Conservation (phyloP, 75 land plant genomes). For the Pinus tabuliformis region DNA sequence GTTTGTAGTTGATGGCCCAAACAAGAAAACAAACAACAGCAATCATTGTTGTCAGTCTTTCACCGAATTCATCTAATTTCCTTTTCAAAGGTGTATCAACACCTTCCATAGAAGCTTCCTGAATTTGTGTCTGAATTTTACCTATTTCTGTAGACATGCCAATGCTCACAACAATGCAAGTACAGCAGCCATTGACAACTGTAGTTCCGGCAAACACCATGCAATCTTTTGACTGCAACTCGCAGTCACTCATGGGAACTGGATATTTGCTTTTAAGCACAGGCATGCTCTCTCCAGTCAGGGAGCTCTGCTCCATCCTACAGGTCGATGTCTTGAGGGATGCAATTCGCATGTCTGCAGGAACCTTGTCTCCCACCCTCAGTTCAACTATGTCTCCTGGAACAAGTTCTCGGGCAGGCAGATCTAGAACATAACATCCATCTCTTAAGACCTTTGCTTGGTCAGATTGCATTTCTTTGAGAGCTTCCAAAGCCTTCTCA, state of each 20-base stretch:
- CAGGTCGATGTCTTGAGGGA: slow-evolving; percentile 62
- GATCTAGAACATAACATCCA: slow-evolving; percentile 42
- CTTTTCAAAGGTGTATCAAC: slow-evolving; percentile 83
- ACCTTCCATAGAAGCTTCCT: slow-evolving; percentile 72
- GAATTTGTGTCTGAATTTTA: slow-evolving; percentile 80
- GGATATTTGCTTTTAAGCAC: slow-evolving; percentile 50
- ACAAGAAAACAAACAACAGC: slow-evolving; percentile 71
- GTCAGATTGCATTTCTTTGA: slow-evolving; percentile 86
- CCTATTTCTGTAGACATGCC: slow-evolving; percentile 94
- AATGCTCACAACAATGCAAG: slow-evolving; percentile 60
- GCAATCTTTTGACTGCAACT: slow-evolving; percentile 81
- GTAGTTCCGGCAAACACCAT: slow-evolving; percentile 91
- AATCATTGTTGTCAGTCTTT: slow-evolving; percentile 58
- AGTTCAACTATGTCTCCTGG: slow-evolving; percentile 89
- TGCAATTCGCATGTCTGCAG: slow-evolving; percentile 81
- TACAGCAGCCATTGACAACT: slow-evolving; percentile 75
- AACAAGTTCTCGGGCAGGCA: slow-evolving; percentile 87
- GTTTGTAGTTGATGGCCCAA: slow-evolving; percentile 78
- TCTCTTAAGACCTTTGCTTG: slow-evolving; percentile 66
- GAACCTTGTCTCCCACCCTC: slow-evolving; percentile 83
- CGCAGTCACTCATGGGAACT: slow-evolving; percentile 48
- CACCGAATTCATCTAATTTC: slow-evolving; percentile 89
- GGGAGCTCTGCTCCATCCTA: slow-evolving; percentile 78
- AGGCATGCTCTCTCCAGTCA: slow-evolving; percentile 84
- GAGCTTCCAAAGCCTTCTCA: slow-evolving; percentile 83